phyloP scores from a whole-genome alignment of 768 basidiomycete species.

The Amanita pseudoporphyria region DNA sequence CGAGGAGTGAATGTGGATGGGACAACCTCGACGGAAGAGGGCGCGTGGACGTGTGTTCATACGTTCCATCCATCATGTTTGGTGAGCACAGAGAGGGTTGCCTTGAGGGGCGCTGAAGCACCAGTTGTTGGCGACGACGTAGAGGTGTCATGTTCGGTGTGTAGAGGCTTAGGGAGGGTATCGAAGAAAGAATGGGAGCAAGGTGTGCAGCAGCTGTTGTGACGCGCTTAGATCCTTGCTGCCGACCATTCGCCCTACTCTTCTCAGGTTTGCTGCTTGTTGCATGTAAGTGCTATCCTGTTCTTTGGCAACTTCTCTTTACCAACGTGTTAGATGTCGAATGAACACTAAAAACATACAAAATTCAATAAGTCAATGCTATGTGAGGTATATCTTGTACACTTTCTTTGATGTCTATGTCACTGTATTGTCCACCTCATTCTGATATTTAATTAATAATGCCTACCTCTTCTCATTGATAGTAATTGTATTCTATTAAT shows the following conservation, averaged over 20 bases:
- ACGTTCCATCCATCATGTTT: constrained; percentile 66
- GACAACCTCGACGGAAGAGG: constrained; percentile 6
- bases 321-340: neutral
- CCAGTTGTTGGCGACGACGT: constrained; percentile 31
- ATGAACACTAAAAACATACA: neutral
- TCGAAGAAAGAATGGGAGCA: constrained; percentile 51
- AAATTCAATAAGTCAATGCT: neutral
- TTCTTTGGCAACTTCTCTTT: neutral
- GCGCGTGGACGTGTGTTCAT: constrained; percentile 43
- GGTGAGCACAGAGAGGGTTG: constrained; percentile 57
- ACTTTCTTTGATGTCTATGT: neutral
- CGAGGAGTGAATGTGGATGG: constrained; percentile 15
- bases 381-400: neutral
- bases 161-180: constrained; percentile 53
- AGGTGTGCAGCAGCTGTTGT: constrained; percentile 23
- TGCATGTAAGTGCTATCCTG: neutral
- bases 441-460: no score
- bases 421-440: no score
- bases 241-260: no score
- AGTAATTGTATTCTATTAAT: no score
- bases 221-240: neutral
- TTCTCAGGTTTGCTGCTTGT: neutral
- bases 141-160: constrained; percentile 70
- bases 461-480: no score
- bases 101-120: constrained; percentile 48